Percentiles rank a stretch among this genome's conserved stretches.
phyloP scores from a whole-genome alignment of 345 rosid genomes.

The Combretum micranthum region DNA sequence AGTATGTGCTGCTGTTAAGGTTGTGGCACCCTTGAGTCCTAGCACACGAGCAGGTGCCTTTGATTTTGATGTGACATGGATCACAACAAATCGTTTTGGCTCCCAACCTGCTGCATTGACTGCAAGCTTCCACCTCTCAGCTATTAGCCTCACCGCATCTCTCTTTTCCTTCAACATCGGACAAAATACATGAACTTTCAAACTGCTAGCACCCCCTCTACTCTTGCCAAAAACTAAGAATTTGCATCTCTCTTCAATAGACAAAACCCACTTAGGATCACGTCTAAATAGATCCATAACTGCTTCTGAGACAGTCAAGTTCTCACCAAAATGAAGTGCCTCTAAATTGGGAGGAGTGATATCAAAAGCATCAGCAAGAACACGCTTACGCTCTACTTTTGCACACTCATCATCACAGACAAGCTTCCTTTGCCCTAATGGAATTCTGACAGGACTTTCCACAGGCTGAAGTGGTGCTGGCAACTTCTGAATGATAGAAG shows the following conservation, averaged over 20 bases:
- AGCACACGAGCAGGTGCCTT: slow-evolving; percentile 69
- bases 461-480: slow-evolving; percentile 65
- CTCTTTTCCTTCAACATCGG: slow-evolving; percentile 91
- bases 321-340: slow-evolving; percentile 84
- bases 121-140: slow-evolving; percentile 91
- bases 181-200: slow-evolving; percentile 84
- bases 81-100: slow-evolving; percentile 78
- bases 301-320: slow-evolving; percentile 52
- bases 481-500: slow-evolving; percentile 59
- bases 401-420: slow-evolving; percentile 82
- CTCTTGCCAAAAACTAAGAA: slow-evolving; percentile 80
- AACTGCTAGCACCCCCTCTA: slow-evolving; percentile 34
- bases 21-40: slow-evolving; percentile 52
- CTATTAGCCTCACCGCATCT: slow-evolving; percentile 70
- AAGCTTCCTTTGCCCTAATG: slow-evolving; percentile 86
- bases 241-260: slow-evolving; percentile 92
- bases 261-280: slow-evolving; percentile 83
- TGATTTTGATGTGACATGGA: slow-evolving; percentile 69
- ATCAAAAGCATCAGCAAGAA: slow-evolving; percentile 91
- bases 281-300: slow-evolving; percentile 74
- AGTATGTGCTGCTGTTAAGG: slow-evolving; percentile 36
- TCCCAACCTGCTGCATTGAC: slow-evolving; percentile 79
- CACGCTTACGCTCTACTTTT: slow-evolving; percentile 75
- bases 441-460: slow-evolving; percentile 44
- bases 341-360: slow-evolving; percentile 63